phyloP scores from a whole-genome alignment of 2,329 filamentous ascomycete genomes.

The Fusarium udum region DNA sequence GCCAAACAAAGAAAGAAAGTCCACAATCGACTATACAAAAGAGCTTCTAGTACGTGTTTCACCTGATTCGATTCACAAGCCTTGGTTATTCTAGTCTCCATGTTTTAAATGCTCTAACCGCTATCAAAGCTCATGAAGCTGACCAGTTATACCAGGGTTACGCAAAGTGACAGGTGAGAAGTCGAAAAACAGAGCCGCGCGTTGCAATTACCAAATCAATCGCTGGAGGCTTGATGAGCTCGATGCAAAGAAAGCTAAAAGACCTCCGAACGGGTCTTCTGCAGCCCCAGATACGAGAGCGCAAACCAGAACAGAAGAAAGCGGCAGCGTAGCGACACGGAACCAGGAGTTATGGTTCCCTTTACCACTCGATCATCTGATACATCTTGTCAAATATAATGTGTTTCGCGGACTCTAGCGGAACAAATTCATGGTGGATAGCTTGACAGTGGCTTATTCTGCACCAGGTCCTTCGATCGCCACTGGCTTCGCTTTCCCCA shows the following conservation, averaged over 20 bases:
- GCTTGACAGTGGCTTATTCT: neutral
- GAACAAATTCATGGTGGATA: neutral
- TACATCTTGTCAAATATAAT: neutral
- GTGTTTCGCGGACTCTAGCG: neutral
- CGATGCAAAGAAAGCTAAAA: fast-evolving
- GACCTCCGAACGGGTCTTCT: fast-evolving
- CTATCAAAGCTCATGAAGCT: neutral
- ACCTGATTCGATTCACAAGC: too few species aligned
- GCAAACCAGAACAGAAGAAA: neutral
- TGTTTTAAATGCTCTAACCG: too few species aligned
- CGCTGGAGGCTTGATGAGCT: neutral
- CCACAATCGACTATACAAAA: neutral
- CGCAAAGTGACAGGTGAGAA: neutral
- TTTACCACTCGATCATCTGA: neutral
- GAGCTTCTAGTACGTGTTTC: neutral
- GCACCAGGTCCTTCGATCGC: neutral
- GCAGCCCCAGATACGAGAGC: fast-evolving
- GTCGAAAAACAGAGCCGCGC: neutral
- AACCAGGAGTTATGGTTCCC: neutral
- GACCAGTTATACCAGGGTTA: neutral
- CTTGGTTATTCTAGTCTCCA: too few species aligned
- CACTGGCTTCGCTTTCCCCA: neutral
- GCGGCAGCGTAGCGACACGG: fast-evolving
- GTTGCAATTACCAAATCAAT: neutral
- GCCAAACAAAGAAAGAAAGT: neutral